A percentile compares a stretch with the other conserved stretches of the same genome.
These are phyloP conservation scores for Brasenia schreberi DNA, from an alignment of 164 flowering plant genomes.

Conservation along the genomic window DNA sequence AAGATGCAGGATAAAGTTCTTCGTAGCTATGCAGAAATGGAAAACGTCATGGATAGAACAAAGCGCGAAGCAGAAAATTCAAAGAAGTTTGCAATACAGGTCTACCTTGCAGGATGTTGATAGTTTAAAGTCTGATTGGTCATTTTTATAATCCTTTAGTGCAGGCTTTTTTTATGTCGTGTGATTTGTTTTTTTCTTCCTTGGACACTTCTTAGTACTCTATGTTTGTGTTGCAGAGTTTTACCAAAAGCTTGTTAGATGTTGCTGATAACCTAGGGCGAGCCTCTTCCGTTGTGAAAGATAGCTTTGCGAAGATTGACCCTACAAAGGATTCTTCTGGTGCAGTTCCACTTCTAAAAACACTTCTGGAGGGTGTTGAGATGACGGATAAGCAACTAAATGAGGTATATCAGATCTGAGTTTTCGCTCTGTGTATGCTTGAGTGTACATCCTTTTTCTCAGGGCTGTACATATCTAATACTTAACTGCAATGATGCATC, in stretches of 20 bases:
- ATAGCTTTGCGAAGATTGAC: slow-evolving; percentile 67
- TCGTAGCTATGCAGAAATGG: slow-evolving; percentile 72
- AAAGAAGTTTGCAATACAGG: slow-evolving; percentile 90
- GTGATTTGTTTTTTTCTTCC: not conserved
- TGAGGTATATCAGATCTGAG: slow-evolving; percentile 33
- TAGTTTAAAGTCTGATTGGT: not conserved
- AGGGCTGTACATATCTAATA: too few species aligned
- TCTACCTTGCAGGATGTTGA: slow-evolving; percentile 5
- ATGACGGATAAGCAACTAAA: slow-evolving; percentile 91
- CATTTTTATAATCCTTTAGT: not conserved
- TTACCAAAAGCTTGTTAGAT: slow-evolving; percentile 75
- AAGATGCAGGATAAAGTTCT: slow-evolving; percentile 66
- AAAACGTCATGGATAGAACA: slow-evolving; percentile 74
- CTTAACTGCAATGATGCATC: too few species aligned
- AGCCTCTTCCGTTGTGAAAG: slow-evolving; percentile 81
- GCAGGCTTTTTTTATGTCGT: not conserved
- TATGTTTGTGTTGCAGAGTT: slow-evolving; percentile 37
- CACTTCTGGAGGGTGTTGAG: slow-evolving; percentile 88
- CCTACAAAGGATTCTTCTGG: slow-evolving; percentile 40
- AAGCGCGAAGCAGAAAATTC: slow-evolving; percentile 78
- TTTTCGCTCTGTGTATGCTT: too few species aligned
- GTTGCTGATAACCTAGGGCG: slow-evolving; percentile 91
- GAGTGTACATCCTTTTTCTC: too few species aligned
- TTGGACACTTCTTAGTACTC: not conserved
- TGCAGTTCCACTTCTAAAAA: slow-evolving; percentile 62